Base-by-base conservation (phyloP, 1,284 basidiomycete species). In the Phylloboletellus chloephorus region DNA sequence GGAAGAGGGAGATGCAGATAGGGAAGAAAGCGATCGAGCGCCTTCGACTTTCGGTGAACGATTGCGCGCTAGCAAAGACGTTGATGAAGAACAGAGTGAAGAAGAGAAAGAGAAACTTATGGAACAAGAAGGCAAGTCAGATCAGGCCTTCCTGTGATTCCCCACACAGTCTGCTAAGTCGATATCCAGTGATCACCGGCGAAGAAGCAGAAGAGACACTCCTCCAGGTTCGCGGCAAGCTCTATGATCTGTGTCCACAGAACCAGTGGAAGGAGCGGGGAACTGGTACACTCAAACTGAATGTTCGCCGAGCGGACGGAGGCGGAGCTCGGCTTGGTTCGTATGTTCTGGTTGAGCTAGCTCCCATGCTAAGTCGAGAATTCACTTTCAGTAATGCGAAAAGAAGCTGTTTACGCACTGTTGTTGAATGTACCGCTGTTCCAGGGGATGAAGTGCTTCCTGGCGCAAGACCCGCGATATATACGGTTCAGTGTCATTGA, bases 191-290 rank as follows among this genome's bases (percentile, higher is more conserved):
- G 22, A 67, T 75, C 31, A 97, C 93, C 0, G 93, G 93, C 8
- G 93, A 97, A 63, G 93, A 97, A 61, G 86, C 90, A 16, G 93
- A 97, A 60, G 77, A 84, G 45, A 92, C 87, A 1, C 66, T 91
- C 31, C 81, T 84, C 61, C 85, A 88, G 65, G 82, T 85, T 9
- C 82, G 93, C 45, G 86, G 85, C 31, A 96, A 95, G 67, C 67
- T 97, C 22, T 95, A 81, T 60, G 67, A 78, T 12, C 74, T 93
- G 53, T 76, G 78, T 51, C 21, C 68, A 67, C 44, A 76, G 57
- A 68, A 71, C 44, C 71, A 75, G 39, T 97, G 92, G 92, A 89
- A 85, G 58, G 93, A 97, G 61, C 74, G 87, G 32, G 93, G 93
- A 7, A 88, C 82, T 11, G 93, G 93, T 1, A 71, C 77, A 12